Evolutionary conservation across 352 stramenopile species (phyloP), one percentile per base, ranked within the genome.

Genomic region (Phytophthora pinifolia): DNA sequence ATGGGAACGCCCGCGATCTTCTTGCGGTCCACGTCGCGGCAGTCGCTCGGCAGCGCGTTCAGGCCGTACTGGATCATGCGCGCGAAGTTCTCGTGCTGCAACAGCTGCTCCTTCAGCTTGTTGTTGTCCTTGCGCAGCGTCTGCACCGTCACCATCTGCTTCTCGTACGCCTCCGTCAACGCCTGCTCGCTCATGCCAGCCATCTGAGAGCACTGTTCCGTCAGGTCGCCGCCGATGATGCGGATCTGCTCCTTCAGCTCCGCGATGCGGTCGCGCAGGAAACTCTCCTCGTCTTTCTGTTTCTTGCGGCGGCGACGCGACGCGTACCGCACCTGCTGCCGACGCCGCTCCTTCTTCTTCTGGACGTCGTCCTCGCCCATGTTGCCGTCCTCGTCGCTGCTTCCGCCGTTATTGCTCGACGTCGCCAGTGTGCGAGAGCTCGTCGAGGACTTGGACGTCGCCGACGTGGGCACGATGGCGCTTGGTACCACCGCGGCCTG

Each of bases 161-260:
- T 89, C 64, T 90, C 72, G 65, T 89, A 89, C 41, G 80, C 78
- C 55, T 89, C 78, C 7, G 79, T 86, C 46, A 90, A 65, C 39
- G 79, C 79, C 52, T 90, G 78, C 58, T 91, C 78, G 39, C 79
- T 90, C 80, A 90, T 90, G 37, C 78, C 76, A 9, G 81, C 78
- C 78, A 91, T 88, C 63, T 89, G 78, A 54, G 78, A 88, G 56
- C 78, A 88, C 62, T 88, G 76, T 62, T 90, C 78, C 59, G 79
- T 83, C 46, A 88, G 59, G 46, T 89, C 78, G 9, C 79, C 78
- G 18, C 76, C 80, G 37, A 92, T 92, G 66, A 90, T 91, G 35
- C 78, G 80, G 47, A 91, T 88, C 59, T 93, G 80, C 58, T 93
- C 82, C 63, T 88, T 89, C 17, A 93, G 65, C 72, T 93, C 83